These are phyloP conservation scores for Amanita rubescens DNA, from an alignment of 768 basidiomycete genomes.

Conservation along the genomic window DNA sequence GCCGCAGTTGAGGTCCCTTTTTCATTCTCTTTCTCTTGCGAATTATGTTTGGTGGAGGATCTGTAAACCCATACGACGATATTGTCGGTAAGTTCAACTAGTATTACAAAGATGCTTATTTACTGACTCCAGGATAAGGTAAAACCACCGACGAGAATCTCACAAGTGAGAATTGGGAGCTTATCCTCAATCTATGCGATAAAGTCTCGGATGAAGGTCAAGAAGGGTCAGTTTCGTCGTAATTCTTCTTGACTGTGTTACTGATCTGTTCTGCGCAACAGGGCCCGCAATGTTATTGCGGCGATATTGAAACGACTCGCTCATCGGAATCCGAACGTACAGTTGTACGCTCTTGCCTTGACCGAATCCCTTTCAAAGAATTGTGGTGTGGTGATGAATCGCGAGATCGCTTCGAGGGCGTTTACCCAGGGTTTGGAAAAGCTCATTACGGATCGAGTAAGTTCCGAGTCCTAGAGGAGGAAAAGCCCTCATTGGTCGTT, in stretches of 20 bases:
- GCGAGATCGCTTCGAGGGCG: slow-evolving; percentile 82
- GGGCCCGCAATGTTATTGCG: slow-evolving; percentile 80
- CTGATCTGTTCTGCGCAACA: slow-evolving; percentile 23
- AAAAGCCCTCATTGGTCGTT: not conserved
- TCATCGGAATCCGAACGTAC: slow-evolving; percentile 95
- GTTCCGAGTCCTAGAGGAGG: too few species aligned
- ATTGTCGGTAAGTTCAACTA: slow-evolving; percentile 84
- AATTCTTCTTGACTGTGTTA: not conserved
- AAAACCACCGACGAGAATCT: slow-evolving; percentile 98
- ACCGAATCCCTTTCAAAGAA: slow-evolving; percentile 91
- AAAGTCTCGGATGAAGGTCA: slow-evolving; percentile 90
- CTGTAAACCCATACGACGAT: slow-evolving; percentile 80
- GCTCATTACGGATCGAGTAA: slow-evolving; percentile 83
- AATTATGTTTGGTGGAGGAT: slow-evolving; percentile 64
- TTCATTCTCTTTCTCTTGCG: slow-evolving; percentile 11
- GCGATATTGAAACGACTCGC: slow-evolving; percentile 84
- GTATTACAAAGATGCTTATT: too few species aligned
- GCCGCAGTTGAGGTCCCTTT: not conserved
- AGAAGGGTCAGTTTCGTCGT: slow-evolving; percentile 53
- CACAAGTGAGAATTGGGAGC: slow-evolving; percentile 93
- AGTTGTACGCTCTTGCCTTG: slow-evolving; percentile 85
- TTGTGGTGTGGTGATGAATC: slow-evolving; percentile 69
- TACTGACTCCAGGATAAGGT: slow-evolving; percentile 46
- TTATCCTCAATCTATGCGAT: slow-evolving; percentile 91
- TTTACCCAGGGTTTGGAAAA: slow-evolving; percentile 89